Evolutionary conservation across 164 flowering plant genomes (phyloP), one percentile per base, ranked within the genome.

Genomic region (Vitis cinerea): DNA sequence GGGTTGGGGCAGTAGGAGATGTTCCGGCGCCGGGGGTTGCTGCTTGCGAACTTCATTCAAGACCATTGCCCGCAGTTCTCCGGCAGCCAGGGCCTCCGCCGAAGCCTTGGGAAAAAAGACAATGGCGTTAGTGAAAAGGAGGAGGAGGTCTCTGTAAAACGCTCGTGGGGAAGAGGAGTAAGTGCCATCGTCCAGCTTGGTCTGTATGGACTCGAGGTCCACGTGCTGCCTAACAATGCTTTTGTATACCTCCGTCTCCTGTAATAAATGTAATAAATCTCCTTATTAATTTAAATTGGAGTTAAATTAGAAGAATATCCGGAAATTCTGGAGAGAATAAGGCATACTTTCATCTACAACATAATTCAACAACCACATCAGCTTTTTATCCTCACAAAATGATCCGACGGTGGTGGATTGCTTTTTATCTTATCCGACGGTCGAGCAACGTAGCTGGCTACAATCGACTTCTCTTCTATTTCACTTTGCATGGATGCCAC

Each of bases 101-200:
- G 93, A 89, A 30, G 70, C 55, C 14, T 79, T 82, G 60, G 81
- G 72, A 72, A 81, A 90, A 88, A 83, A 85, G n/a, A 87, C 79
- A 16, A 83, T 66, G 70, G 90, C 86, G 54, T 89, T 90, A 83
- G 70, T 90, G 86, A 86, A 73, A 44, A 91, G 85, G 23, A 93
- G 83, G 10, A 89, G 74, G 6, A 90, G 78, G 67, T 90, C 96
- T 2, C 92, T 78, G 78, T 65, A 87, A 67, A 86, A 85, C 12
- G 72, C 59, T 59, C 59, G 16, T 63, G 52, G 30, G 72, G 78
- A 72, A 4, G 81, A 60, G 0, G 83, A 59, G 65, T 93, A 93
- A 8, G 50, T 64, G 9, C 92, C 97, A 50, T 82, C 75, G 8
- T 78, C 77, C 2, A 89, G 74, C 70, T 80, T 84, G 7, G 71